Conservation (phyloP, 108 stramenopile genomes). For the Fragilaria crotonensis region DNA sequence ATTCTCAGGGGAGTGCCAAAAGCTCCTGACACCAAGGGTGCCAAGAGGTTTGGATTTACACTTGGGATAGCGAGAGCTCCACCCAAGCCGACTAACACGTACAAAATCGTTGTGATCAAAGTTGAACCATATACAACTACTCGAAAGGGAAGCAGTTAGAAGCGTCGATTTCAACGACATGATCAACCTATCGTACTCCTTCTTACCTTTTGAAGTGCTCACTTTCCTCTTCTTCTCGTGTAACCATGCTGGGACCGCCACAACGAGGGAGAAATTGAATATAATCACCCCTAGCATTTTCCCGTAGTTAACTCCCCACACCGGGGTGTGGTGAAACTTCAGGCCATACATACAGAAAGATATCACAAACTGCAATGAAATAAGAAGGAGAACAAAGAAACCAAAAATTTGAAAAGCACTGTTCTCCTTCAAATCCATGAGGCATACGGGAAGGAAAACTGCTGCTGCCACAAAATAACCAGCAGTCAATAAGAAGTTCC, state of each 20-base stretch:
- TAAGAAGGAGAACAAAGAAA: conserved; percentile 29
- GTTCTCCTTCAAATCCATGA: conserved; percentile 39
- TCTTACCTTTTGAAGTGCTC: not conserved
- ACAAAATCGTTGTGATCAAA: conserved; percentile 23
- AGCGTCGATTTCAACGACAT: no score
- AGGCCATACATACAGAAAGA: conserved; percentile 12
- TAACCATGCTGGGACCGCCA: conserved; percentile 53
- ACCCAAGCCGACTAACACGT: conserved; percentile 35
- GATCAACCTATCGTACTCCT: no score
- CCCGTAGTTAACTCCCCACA: conserved; percentile 27
- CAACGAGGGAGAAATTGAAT: conserved; percentile 46
- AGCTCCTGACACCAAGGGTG: conserved; percentile 26
- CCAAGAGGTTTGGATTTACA: conserved; percentile 33
- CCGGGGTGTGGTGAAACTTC: conserved; percentile 5
- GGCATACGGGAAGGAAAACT: conserved; percentile 26
- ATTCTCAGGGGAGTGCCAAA: conserved; percentile 24
- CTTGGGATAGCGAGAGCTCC: conserved; percentile 36
- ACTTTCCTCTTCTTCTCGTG: conserved; percentile 41
- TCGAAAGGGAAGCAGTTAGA: no score
- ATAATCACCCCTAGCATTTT: conserved; percentile 39
- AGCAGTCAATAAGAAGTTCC: conserved; percentile 17
- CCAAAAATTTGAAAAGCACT: conserved; percentile 29
- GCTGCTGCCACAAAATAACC: conserved; percentile 22
- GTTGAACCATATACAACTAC: conserved; percentile 25
- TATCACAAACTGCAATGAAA: conserved; percentile 19